Evolutionary conservation across 1,139 yeast genomes (phyloP), one percentile per base, ranked within the genome.

Genomic region (Hyphopichia burtonii): DNA sequence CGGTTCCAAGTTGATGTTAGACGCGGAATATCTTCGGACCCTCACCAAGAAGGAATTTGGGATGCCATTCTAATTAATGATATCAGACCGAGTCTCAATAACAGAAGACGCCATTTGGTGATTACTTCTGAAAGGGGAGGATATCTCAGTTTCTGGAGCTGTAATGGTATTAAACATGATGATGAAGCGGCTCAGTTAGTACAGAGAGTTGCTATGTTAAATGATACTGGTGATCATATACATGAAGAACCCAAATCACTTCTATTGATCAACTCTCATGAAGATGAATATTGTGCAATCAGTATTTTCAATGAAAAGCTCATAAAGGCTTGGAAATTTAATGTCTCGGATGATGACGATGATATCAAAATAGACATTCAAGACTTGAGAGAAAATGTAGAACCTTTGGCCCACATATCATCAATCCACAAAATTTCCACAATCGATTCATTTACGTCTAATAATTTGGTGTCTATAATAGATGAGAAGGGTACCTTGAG

Each of bases 71-170:
- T 71, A 14, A 51, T 69, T 25, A 68, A 63, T 48, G 71, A 70
- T 45, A 52, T 69, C 9, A 54, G 53, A 12, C 56, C 54, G 2
- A 47, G 56, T 3, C 43, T 44, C 6, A 41, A 40, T 2, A 37
- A 38, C 10, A 50, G 48, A 20, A 49, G 74, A 37, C 63, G 65
- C 33, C 76, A 71, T 47, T 45, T 66, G 34, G 72, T 64, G 0
- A 74, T 82, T 1, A 67, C 86, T 1, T 68, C 81, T 43, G 82
- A 78, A 32, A 68, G 72, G 20, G 83, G 84, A 8, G 74, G 79
- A 10, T 65, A 61, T 44, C 46, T 89, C 9, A 72, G 80, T 16
- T 65, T 86, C 6, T 89, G 93, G 91, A 81, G 83, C 47, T 82
- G 93, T 45, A 54, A 66, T 44, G 66, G 67, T 2, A 38, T 51